Base-by-base conservation (phyloP, 768 basidiomycete species). In the Mycena polygramma region DNA sequence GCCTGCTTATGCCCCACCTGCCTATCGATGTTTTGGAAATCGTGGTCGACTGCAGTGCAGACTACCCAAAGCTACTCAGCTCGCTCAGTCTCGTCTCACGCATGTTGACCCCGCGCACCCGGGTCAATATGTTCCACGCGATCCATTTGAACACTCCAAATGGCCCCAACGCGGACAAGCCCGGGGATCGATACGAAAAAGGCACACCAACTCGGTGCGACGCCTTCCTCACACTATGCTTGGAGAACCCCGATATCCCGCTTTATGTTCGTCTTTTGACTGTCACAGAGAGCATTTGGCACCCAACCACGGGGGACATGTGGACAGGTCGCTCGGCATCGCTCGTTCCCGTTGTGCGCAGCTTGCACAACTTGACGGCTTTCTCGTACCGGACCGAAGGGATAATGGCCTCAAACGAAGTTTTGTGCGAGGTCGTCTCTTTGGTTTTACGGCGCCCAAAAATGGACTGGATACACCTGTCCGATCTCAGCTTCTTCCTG, bases 1-100 rank as follows among this genome's bases (percentile, higher is more conserved):
- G 15, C 20, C 5, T 7, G 6, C 39, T 43, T 30, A 65, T 65
- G 63, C 43, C 54, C 19, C 14, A 11, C 10, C 63, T 65, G 2
- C 63, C 63, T 7, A 57, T 65, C 63, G 63, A 65, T 8, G n/a
- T 65, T 45, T 15, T 65, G 4, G 63, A 65, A 57, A 46, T 10
- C n/a, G n/a, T 65, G 2, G 45, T 65, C 8, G 63, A 65, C 46
- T 37, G 14, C 1, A 57, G 63, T 45, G 53, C 45, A 37, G 30
- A 43, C n/a, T 64, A 55, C 43, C 30, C 7, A 9, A 53, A 17
- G 4, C 11, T 65, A 8, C 54, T 65, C 4, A 10, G 63, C 1
- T 10, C 54, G 8, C 46, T 65, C 54, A 17, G 63, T 11, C 9
- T 57, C 0, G n/a, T 54, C 45, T 65, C 43, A 22, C 63, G 54